Percentiles rank a stretch among this genome's conserved stretches.
These are phyloP conservation scores for Pestalotiopsis sp. DNA, from an alignment of 2,329 filamentous ascomycete genomes.

Conservation along the genomic window DNA sequence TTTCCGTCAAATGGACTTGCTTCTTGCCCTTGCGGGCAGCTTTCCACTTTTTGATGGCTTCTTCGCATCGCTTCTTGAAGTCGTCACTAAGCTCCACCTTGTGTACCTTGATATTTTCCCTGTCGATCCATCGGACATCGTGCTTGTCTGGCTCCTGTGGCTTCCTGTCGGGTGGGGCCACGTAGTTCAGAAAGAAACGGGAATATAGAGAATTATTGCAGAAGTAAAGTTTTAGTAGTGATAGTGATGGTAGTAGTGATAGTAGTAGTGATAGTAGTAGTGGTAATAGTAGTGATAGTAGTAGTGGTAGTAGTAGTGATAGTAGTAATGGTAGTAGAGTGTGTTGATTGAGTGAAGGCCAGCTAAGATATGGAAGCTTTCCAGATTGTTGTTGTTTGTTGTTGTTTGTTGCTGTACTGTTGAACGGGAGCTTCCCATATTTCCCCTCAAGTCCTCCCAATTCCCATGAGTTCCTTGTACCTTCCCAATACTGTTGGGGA, in stretches of 20 bases:
- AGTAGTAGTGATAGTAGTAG: too few species aligned
- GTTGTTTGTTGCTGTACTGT: slow-evolving; percentile 82
- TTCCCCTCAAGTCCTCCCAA: neutral
- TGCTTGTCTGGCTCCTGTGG: slow-evolving; percentile 68
- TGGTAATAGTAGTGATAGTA: too few species aligned
- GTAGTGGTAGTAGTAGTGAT: too few species aligned
- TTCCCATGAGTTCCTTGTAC: slow-evolving; percentile 52
- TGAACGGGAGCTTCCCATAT: slow-evolving; percentile 65
- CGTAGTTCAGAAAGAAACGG: slow-evolving; percentile 71
- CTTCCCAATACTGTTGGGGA: too few species aligned
- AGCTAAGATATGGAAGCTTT: too few species aligned
- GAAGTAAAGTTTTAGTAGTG: too few species aligned
- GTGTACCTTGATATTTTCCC: slow-evolving; percentile 80
- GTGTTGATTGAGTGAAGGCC: too few species aligned
- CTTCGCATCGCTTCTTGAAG: slow-evolving; percentile 69
- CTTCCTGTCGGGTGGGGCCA: slow-evolving; percentile 86
- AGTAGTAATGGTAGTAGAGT: too few species aligned
- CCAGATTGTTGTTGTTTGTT: slow-evolving; percentile 32
- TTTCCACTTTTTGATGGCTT: slow-evolving; percentile 79
- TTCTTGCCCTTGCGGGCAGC: slow-evolving; percentile 74
- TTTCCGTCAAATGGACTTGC: slow-evolving; percentile 89
- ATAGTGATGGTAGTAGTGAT: too few species aligned
- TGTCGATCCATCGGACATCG: slow-evolving; percentile 68
- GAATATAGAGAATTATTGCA: too few species aligned
- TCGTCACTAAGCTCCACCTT: slow-evolving; percentile 71